Conservation (phyloP, 805 yeast species). For the Saccharomycopsis sp. region DNA sequence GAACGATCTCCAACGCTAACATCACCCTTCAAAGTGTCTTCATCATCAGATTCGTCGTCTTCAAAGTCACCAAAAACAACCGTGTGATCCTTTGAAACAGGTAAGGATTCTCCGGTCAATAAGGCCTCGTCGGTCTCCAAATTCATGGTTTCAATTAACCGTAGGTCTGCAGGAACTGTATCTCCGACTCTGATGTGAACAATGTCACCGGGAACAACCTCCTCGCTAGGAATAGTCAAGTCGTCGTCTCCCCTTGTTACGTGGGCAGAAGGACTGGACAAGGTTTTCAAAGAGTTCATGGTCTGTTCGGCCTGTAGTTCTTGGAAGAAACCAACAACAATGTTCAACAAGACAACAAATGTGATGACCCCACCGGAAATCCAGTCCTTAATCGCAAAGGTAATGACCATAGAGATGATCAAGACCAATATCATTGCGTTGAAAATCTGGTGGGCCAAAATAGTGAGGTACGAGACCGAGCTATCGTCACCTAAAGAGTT, state of each 20-base stretch:
- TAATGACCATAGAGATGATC: conserved; percentile 60
- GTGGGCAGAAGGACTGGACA: conserved; percentile 65
- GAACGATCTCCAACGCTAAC: conserved; percentile 68
- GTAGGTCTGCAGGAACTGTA: conserved; percentile 67
- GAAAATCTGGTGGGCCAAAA: conserved; percentile 59
- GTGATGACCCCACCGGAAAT: conserved; percentile 78
- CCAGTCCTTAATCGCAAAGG: conserved; percentile 70
- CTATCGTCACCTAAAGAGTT: conserved; percentile 57
- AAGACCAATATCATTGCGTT: conserved; percentile 77
- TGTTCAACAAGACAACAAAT: conserved; percentile 57
- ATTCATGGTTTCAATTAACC: conserved; percentile 51
- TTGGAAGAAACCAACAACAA: conserved; percentile 61
- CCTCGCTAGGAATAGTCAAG: conserved; percentile 49
- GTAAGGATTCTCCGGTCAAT: conserved; percentile 60
- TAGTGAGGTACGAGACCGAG: conserved; percentile 45
- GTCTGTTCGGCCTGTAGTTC: conserved; percentile 73
- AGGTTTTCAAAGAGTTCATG: conserved; percentile 62
- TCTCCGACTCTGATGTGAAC: conserved; percentile 62
- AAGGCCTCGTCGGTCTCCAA: conserved; percentile 68
- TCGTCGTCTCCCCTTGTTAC: conserved; percentile 58
- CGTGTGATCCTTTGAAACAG: conserved; percentile 47
- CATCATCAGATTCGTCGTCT: conserved; percentile 53
- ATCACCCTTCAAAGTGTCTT: conserved; percentile 26
- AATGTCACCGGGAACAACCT: conserved; percentile 70
- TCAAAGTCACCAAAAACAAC: conserved; percentile 32